Evolutionary conservation across 2,329 filamentous ascomycete species (phyloP), one percentile per base, ranked within the genome.

Genomic region (Parafenestella ontariensis): DNA sequence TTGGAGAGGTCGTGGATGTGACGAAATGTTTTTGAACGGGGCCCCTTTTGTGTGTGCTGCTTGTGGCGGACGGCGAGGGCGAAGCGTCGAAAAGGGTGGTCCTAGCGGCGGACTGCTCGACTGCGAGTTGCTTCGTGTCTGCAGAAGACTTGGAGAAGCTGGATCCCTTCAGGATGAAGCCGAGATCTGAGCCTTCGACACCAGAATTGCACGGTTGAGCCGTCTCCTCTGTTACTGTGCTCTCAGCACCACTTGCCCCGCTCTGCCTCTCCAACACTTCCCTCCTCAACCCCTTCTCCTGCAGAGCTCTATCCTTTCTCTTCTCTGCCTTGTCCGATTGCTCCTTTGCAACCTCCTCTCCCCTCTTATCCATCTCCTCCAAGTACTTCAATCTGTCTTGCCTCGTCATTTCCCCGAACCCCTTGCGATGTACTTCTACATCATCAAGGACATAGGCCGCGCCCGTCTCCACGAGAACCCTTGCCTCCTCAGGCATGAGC

Each of bases 401-500:
- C 11, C 83, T 79, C 58, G 84, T 80, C 60, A 89, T 78, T 26
- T 82, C 79, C 47, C 83, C 78, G 62, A 96, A 83, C 42, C 83
- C 84, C 34, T 83, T 73, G 33, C 85, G 82, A 75, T 98, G 95
- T 62, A 85, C 86, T 48, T 83, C 81, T 47, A 82, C 81, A 76
- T 96, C 93, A 73, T 97, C 91, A 65, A 94, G 87, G 64, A 96
- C 83, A 76, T 89, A 91, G 37, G 87, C 94, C 65, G 87, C 85
- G 54, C 85, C 87, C 64, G 88, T 89, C 63, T 92, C 88, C 54
- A 96, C 87, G 24, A 99, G 83, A 49, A 95, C 78, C 60, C 87
- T 85, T 3, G 89, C 93, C 79, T 99, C 95, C 78, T 98, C 95
- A 1, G 91, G 89, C 80, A 95, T 91, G 40, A 99, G 82, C 79